Evolutionary conservation across 305 asterid species (phyloP), one percentile per base, ranked within the genome.

Genomic region (Fraxinus platypoda): DNA sequence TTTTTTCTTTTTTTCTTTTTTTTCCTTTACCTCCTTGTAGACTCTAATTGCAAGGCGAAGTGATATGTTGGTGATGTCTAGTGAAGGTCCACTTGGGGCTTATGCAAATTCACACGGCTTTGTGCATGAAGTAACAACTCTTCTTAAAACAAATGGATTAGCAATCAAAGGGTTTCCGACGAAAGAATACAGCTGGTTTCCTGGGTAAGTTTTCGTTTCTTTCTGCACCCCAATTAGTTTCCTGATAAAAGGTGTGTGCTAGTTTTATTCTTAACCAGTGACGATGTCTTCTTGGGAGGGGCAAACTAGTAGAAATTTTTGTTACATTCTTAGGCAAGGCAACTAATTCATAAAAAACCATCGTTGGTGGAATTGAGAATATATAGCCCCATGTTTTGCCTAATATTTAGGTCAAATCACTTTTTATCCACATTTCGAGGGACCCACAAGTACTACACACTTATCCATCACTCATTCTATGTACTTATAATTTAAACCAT

Each of bases 41-140:
- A 85, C 91, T 80, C 86, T 89, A 78, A 88, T 96, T 76, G 99
- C 95, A 62, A 93, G 88, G 85, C 90, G 98, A 87, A 93, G 97
- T 66, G 94, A 96, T 86, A 92, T 96, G 98, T 81, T 94, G 82
- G 95, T 94, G 88, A 94, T 94, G 98, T 96, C 99, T 21, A 92
- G 91, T 77, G 98, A 92, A 75, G 99, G 99, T 78, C 99, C 98
- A 21, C 96, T 96, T 41, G 97, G 98, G 83, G 98, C 98, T 81
- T 96, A 92, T 85, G 97, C 93, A 28, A 96, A 94, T 84, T 91
- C 92, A 74, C 89, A 92, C 81, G 98, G 99, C 77, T 88, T 31
- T 46, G 99, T 94, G 88, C 98, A 96, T 77, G 99, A 96, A 89
- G 97, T 96, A 81, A 91, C 95, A 94, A 94, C 98, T 78, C 89